Percentiles rank a stretch among this genome's conserved stretches.
These are phyloP conservation scores for Colletotrichum tabaci DNA, from an alignment of 2,329 filamentous ascomycete genomes.

Conservation along the genomic window DNA sequence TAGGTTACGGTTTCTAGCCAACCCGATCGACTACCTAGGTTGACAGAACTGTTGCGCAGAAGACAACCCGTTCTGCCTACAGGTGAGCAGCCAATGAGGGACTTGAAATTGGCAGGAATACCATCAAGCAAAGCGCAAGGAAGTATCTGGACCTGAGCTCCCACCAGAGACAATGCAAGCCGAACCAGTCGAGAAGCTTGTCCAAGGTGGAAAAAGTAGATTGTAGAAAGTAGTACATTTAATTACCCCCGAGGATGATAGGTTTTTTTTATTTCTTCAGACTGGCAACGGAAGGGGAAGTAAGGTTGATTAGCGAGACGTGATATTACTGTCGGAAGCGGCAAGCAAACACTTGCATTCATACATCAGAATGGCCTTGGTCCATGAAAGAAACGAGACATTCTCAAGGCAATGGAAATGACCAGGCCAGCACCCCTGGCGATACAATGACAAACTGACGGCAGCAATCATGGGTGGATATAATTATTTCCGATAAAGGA, in stretches of 20 bases:
- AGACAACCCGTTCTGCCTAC: neutral
- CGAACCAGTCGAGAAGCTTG: neutral
- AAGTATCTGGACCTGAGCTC: neutral
- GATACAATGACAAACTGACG: slow-evolving; percentile 12
- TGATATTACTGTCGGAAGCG: too few species aligned
- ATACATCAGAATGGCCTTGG: neutral
- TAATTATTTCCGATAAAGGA: neutral
- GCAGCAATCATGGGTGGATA: neutral
- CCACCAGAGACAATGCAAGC: neutral
- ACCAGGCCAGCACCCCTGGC: neutral
- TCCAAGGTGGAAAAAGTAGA: neutral
- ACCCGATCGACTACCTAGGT: too few species aligned
- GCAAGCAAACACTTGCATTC: too few species aligned
- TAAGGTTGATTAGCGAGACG: neutral
- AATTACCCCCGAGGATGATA: neutral
- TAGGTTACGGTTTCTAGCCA: too few species aligned
- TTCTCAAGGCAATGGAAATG: neutral
- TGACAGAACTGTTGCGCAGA: neutral
- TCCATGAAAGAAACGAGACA: neutral
- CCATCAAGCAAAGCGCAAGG: slow-evolving; percentile 17
- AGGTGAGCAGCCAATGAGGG: slow-evolving; percentile 7
- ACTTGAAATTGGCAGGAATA: neutral
- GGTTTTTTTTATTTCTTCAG: too few species aligned
- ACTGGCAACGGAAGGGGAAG: too few species aligned
- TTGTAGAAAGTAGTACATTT: neutral